These are phyloP conservation scores for Zymoseptoria brevis DNA, from an alignment of 2,329 filamentous ascomycete genomes.

Conservation along the genomic window DNA sequence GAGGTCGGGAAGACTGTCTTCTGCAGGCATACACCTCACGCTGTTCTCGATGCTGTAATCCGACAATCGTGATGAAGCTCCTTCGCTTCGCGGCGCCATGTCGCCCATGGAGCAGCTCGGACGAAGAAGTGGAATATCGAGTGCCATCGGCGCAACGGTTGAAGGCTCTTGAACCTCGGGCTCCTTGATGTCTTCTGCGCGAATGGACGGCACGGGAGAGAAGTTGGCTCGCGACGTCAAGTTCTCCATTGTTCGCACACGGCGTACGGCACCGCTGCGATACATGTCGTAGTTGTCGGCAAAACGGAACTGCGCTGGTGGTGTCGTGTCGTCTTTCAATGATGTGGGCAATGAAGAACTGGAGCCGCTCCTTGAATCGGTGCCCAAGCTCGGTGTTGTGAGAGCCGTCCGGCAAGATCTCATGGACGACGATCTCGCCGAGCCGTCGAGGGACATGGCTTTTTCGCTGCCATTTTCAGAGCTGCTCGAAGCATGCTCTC, in stretches of 20 bases:
- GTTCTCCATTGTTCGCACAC: background rate
- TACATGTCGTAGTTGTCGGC: background rate
- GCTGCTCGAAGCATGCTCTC: conserved; percentile 4
- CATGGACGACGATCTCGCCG: conserved; percentile 4
- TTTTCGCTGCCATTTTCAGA: conserved; percentile 3
- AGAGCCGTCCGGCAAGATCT: background rate
- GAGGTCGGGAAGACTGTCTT: background rate
- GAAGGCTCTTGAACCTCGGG: background rate
- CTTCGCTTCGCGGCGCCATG: background rate
- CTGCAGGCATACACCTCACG: background rate
- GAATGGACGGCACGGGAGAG: background rate
- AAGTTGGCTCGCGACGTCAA: background rate
- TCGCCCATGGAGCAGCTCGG: background rate
- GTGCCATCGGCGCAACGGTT: background rate
- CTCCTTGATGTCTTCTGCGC: background rate
- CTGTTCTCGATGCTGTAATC: background rate
- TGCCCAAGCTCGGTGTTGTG: background rate
- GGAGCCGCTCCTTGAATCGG: background rate
- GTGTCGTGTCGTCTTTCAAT: background rate
- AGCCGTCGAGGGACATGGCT: conserved; percentile 4
- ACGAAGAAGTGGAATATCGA: background rate
- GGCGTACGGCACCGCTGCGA: background rate
- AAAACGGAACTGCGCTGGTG: background rate
- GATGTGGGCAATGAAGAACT: background rate
- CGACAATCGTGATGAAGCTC: background rate